Evolutionary conservation across 768 basidiomycete genomes (phyloP), one percentile per base, ranked within the genome.

Genomic region (Roridomyces roridus): DNA sequence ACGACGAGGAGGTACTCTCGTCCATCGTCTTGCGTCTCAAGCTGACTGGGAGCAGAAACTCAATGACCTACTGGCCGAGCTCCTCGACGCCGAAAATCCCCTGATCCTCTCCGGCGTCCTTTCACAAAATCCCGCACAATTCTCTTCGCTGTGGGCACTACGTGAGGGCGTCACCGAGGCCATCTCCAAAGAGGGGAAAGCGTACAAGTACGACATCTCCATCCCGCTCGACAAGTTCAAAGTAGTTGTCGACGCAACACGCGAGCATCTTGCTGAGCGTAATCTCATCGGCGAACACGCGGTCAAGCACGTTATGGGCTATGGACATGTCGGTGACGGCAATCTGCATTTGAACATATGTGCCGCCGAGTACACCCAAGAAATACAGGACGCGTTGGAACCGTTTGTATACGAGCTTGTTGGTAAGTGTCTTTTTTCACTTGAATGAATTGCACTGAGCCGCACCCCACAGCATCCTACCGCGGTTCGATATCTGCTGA

Each of bases 151-250:
- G 2, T 98, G 97, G 97, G 85, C 87, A 0, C 78, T 98, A 18
- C 89, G 96, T 24, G 97, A 99, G 74, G 88, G 91, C 15, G 81
- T 98, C 23, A 86, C 97, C 2, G 97, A 99, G 71, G 92, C 94
- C 5, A 84, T 91, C 5, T 91, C 91, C 35, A 98, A 98, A 69
- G 88, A 93, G 70, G 97, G 97, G 39, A 94, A 94, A 64, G 87
- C 89, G 6, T 98, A 98, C 79, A 99, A 99, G 76, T 99, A 98
- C 68, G 95, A 97, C 66, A 84, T 99, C 41, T 94, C 92, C 11
- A 85, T 98, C 14, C 96, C 96, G 6, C 79, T 95, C 5, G 81
- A 85, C 18, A 83, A 85, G 59, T 98, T 98, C 82, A 88, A 98
- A 74, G 81, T 82, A 8, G 86, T 96, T 14, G 92, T 98, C 28